Evolutionary conservation across 768 basidiomycete genomes (phyloP).

Genomic region (Russula abietina): DNA sequence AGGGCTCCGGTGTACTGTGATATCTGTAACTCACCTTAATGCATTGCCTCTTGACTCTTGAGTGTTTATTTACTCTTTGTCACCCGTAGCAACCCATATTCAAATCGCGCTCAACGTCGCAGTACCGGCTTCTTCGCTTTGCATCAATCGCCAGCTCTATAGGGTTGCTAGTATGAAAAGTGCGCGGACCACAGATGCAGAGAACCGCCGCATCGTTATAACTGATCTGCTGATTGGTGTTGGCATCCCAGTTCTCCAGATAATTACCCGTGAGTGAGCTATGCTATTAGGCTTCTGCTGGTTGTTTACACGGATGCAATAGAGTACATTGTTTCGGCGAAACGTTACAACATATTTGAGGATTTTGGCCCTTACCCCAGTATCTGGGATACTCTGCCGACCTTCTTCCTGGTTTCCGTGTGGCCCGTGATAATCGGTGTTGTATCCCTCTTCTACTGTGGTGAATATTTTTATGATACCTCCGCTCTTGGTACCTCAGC

Average conservation of each 20-base stretch:
- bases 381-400: constrained; percentile 30
- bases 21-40: neutral
- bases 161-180: constrained; percentile 35
- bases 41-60: neutral
- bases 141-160: constrained; percentile 47
- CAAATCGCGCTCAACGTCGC: constrained; percentile 33
- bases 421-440: constrained; percentile 26
- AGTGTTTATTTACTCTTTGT: neutral
- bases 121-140: constrained; percentile 37
- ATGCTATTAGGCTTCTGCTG: neutral
- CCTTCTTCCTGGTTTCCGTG: constrained; percentile 31
- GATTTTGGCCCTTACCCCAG: constrained; percentile 41
- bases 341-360: constrained; percentile 29
- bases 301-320: neutral
- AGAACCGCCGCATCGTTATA: neutral
- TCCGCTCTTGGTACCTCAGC: neutral
- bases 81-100: constrained; percentile 36
- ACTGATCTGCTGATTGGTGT: constrained; percentile 29
- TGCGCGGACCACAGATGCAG: constrained; percentile 28
- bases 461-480: constrained; percentile 28
- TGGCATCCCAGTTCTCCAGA: constrained; percentile 16
- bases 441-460: constrained; percentile 34
- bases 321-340: neutral
- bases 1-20: neutral
- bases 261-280: neutral